Evolutionary conservation across 148 eudicot species (phyloP).

Genomic region (Chenopodium berlandieri): DNA sequence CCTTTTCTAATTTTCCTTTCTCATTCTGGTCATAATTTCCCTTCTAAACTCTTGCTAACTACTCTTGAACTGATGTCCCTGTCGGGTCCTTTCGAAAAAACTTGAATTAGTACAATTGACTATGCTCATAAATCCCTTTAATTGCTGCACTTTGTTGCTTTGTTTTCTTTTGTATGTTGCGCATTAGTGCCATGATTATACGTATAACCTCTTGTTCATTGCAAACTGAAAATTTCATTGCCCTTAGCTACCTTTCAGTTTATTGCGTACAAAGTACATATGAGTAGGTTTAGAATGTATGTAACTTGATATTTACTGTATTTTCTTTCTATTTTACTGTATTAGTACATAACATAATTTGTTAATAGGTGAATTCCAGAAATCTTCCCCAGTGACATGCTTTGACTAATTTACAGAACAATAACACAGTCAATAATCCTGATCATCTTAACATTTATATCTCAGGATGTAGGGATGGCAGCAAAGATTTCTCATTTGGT

Average conservation of each 20-base stretch:
- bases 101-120: neutral
- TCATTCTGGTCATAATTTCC: neutral
- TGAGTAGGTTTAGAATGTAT: neutral
- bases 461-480: neutral
- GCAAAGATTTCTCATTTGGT: neutral
- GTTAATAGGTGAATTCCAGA: neutral
- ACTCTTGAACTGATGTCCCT: neutral
- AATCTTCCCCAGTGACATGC: neutral
- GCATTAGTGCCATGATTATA: neutral
- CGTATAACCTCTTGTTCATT: neutral
- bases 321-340: neutral
- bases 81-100: no score
- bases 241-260: neutral
- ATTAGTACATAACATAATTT: no score
- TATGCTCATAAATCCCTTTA: neutral
- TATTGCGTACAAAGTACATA: neutral
- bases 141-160: neutral
- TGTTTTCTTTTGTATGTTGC: neutral
- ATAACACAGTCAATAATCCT: neutral
- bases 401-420: neutral
- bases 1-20: neutral
- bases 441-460: neutral
- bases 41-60: neutral
- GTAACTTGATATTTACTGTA: neutral
- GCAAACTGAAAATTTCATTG: neutral